Base-by-base conservation (phyloP, 2,329 filamentous ascomycete genomes). In the Trichoderma lentiforme region DNA sequence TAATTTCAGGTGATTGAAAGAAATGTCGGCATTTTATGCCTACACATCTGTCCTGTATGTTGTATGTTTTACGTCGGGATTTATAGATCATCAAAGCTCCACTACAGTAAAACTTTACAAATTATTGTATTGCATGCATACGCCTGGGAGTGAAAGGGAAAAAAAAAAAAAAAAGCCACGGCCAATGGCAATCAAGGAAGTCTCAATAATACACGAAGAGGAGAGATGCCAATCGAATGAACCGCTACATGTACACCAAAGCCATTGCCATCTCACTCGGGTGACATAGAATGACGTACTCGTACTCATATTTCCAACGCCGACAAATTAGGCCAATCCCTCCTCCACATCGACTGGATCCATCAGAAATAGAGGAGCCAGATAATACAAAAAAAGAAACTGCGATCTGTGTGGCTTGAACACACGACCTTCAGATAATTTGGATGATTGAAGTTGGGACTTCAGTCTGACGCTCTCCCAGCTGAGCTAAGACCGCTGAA, bases 331-430 rank as follows among this genome's bases (percentile, higher is more conserved):
- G n/a, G 5, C n/a, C n/a, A 43, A 43, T 43, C 1, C 8, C 43
- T 51, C 43, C n/a, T 24, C 47, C 21, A 24, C 21, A 24, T 53
- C 21, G 1, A 5, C 47, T 14, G 21, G 30, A 56, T 32, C 43
- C 47, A 36, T 34, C 30, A 53, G 21, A 21, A 12, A 43, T 43
- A 3, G 18, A 43, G 7, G 39, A 43, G 15, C 39, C n/a, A 3
- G 34, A 32, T 2, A 14, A 14, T 21, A 9, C 43, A 64, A 70
- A 70, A 57, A 70, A 76, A 72, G 21, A 58, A 51, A 32, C n/a
- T 77, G 76, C 75, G 75, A 75, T 74, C 76, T 77, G 76, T 77
- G 76, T 77, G 76, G 76, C 76, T 77, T 76, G 76, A 77, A 77
- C 76, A 77, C 76, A 77, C 76, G 76, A 77, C 76, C 76, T 77